Evolutionary conservation across 2,329 filamentous ascomycete genomes (phyloP).

Genomic region (Phaeoacremonium minimum): DNA sequence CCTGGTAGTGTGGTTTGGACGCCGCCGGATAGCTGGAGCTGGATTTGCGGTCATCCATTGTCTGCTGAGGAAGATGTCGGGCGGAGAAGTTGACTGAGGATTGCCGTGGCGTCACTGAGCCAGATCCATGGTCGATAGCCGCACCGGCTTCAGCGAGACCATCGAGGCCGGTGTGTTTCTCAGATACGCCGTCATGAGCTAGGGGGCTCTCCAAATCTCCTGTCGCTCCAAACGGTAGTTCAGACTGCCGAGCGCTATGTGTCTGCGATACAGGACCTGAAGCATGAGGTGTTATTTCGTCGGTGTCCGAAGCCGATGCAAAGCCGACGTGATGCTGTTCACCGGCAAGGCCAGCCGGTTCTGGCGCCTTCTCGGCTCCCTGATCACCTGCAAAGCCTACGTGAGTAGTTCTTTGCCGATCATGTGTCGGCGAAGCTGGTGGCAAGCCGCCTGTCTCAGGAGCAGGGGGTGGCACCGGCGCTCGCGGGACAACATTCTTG

Average conservation of each 20-base stretch:
- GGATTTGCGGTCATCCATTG: background rate
- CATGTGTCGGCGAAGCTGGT: background rate
- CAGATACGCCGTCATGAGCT: background rate
- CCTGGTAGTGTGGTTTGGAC: slow-evolving; percentile 1
- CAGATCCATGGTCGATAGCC: background rate
- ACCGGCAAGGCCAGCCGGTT: background rate
- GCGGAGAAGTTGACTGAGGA: no score
- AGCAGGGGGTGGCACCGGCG: background rate
- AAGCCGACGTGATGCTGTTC: slow-evolving; percentile 23
- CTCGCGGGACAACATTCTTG: slow-evolving; percentile 16
- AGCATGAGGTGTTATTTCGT: no score
- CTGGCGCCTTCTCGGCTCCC: background rate
- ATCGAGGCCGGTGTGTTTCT: background rate
- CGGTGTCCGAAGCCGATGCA: slow-evolving; percentile 10
- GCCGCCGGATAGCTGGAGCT: background rate
- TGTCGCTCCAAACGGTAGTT: no score
- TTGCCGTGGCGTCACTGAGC: background rate
- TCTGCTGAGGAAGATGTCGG: no score
- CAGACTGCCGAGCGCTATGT: no score
- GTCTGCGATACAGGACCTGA: no score
- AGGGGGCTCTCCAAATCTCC: background rate
- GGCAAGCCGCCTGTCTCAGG: no score
- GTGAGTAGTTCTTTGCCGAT: background rate
- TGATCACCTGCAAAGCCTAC: background rate
- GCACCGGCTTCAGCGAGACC: slow-evolving; percentile 2